Evolutionary conservation across 169 alveolate genomes (phyloP).

Genomic region (Plasmodium gonderi): DNA sequence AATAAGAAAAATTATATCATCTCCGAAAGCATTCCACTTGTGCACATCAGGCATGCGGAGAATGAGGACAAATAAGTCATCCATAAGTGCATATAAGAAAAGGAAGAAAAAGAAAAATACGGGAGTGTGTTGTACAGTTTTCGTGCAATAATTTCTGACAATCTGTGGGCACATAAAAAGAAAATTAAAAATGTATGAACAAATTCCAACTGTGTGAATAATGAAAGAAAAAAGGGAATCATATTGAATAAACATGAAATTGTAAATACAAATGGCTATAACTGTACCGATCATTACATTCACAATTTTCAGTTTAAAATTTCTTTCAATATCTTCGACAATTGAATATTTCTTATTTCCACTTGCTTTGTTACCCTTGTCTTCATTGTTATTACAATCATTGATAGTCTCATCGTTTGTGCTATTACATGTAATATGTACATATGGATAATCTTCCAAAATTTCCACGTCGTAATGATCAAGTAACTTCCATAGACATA

Average conservation of each 20-base stretch:
- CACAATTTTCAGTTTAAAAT: neutral
- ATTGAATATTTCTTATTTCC: neutral
- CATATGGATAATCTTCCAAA: neutral
- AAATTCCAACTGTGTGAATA: conserved; percentile 3
- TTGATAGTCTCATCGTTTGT: neutral
- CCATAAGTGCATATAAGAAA: conserved; percentile 14
- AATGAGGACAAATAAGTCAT: conserved; percentile 26
- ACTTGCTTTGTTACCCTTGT: neutral
- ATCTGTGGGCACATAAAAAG: conserved; percentile 44
- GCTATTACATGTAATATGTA: neutral
- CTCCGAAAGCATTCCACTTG: conserved; percentile 25
- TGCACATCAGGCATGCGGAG: conserved; percentile 27
- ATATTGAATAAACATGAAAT: conserved; percentile 10
- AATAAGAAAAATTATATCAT: conserved; percentile 15
- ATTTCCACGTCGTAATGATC: conserved; percentile 8
- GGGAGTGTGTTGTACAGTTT: neutral
- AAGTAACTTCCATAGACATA: conserved; percentile 13
- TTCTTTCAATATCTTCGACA: neutral
- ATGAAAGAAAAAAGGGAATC: conserved; percentile 23
- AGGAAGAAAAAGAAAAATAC: conserved; percentile 5
- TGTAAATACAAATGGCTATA: neutral
- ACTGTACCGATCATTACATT: neutral
- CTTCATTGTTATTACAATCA: neutral
- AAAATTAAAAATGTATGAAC: conserved; percentile 44
- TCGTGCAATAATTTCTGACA: conserved; percentile 19